Evolutionary conservation across 257 asterid genomes (phyloP), one percentile per base, ranked within the genome.

Genomic region (Coffea eugenioides): DNA sequence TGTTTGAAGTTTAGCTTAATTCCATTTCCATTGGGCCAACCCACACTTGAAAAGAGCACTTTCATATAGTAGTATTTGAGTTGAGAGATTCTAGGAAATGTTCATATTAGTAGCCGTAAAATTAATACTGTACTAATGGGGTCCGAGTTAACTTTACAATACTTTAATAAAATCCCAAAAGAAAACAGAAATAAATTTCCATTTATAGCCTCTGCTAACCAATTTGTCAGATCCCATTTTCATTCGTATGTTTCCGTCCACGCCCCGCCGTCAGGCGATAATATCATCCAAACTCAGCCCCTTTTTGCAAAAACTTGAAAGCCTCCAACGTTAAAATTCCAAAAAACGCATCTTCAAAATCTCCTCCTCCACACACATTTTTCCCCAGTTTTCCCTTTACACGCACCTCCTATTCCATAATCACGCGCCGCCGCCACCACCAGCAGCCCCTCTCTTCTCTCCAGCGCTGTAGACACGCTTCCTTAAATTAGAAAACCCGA

Each of bases 401-500:
- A 68, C 80, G 62, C 80, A 64, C 83, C 70, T 74, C 85, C 74
- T 0, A 27, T 18, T 71, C 34, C 52, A 71, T 16, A 21, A 74
- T 48, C 90, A 84, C 95, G 97, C 93, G 93, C 95, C 93, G 93
- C 95, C 93, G 21, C 88, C 56, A 10, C 82, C 73, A 31, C 83
- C 74, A 2, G 75, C 69, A 31, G 1, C 65, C 16, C n/a, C 27
- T 21, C 52, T 31, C 23, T 7, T 65, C 51, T 74, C 46, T 78
- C 56, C 8, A 31, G 8, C 27, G 23, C 20, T 10, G 18, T 20
- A 2, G 57, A 43, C 12, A 61, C 4, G 0, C 27, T 23, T 1
- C 51, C 4, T 46, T 49, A 39, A 39, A 39, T 2, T 39, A 48
- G 39, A 78, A 45, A 9, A 71, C 46, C 80, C n/a, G 45, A 79